These are phyloP conservation scores for Saccharum officinarum DNA, from an alignment of 176 grass and related monocot species.

Conservation along the genomic window DNA sequence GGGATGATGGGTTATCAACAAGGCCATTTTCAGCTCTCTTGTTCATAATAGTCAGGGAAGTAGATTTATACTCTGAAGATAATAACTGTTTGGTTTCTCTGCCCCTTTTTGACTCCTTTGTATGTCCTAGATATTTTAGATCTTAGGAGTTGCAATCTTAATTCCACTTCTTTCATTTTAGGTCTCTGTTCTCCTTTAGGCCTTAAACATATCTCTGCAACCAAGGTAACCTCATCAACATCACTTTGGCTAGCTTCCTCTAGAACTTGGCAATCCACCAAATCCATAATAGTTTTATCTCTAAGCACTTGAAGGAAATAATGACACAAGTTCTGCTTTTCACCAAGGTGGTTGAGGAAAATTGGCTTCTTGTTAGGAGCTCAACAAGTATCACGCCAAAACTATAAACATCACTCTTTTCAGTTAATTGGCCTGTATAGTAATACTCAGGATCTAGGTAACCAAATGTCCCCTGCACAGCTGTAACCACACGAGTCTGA, in stretches of 20 bases:
- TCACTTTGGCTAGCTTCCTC: conserved; percentile 43
- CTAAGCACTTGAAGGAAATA: conserved; percentile 35
- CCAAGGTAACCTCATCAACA: conserved; percentile 15
- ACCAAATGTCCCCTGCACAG: conserved; percentile 50
- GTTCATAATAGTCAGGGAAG: neutral
- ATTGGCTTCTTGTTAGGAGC: conserved; percentile 47
- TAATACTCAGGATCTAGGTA: conserved; percentile 40
- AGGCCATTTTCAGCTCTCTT: conserved; percentile 17
- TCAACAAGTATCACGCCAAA: conserved; percentile 56
- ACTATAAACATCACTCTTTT: conserved; percentile 59
- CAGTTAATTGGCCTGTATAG: conserved; percentile 33
- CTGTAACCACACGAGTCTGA: conserved; percentile 42
- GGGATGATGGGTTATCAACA: neutral
- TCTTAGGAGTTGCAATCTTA: conserved; percentile 42
- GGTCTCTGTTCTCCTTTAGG: conserved; percentile 42
- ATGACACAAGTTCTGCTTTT: conserved; percentile 35
- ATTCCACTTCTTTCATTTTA: conserved; percentile 55
- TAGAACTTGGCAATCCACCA: conserved; percentile 37
- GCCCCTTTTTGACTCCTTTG: neutral
- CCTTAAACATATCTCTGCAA: conserved; percentile 38
- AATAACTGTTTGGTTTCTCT: neutral
- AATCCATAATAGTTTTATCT: neutral
- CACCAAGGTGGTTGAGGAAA: conserved; percentile 26
- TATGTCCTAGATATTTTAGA: neutral
- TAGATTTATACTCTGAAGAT: neutral